phyloP scores from a whole-genome alignment of 345 rosid species.

The Rhodamnia argentea region DNA sequence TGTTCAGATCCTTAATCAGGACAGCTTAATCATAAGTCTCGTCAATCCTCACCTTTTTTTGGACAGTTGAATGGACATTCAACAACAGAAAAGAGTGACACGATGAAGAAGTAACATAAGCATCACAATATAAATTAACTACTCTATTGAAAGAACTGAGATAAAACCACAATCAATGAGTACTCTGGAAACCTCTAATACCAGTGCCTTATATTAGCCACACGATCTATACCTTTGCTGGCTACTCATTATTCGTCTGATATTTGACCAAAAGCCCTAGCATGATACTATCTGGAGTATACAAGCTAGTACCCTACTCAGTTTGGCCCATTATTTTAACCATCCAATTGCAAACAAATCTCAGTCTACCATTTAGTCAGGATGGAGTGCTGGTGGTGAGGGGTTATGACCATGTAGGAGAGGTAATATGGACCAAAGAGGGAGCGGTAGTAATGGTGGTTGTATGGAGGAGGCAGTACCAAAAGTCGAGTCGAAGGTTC shows the following conservation, averaged over 20 bases:
- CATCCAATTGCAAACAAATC: neutral
- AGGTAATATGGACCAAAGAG: neutral
- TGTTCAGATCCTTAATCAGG: neutral
- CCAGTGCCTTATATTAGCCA: neutral
- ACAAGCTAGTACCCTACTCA: neutral
- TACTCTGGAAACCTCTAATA: neutral
- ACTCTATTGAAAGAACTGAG: neutral
- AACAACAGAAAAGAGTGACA: neutral
- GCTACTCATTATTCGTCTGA: neutral
- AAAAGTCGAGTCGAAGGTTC: neutral
- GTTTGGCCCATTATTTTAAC: neutral
- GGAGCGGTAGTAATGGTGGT: neutral
- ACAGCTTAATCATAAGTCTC: neutral
- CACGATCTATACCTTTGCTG: neutral
- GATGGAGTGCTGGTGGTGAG: neutral
- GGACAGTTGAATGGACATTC: neutral
- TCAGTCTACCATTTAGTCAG: neutral
- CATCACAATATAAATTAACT: neutral
- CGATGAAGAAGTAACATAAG: neutral
- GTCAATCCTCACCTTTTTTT: neutral
- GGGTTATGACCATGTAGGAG: neutral
- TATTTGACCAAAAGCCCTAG: neutral
- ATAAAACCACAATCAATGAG: neutral
- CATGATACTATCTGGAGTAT: neutral
- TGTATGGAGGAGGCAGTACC: neutral